phyloP scores from a whole-genome alignment of 257 asterid species.

The Paraleonurus japonicus region DNA sequence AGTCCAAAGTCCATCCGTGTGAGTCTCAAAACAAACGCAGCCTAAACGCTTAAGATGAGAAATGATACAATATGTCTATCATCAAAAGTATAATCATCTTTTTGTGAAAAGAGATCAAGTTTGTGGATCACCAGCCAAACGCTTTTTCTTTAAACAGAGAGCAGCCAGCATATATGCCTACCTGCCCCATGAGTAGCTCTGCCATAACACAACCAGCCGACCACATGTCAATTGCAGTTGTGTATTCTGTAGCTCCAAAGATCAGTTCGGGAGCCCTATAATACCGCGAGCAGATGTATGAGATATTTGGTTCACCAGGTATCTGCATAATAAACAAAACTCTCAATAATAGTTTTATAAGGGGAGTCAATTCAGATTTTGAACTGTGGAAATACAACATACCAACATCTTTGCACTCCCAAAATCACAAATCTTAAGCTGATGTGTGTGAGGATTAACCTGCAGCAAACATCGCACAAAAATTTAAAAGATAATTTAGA shows the following conservation, averaged over 20 bases:
- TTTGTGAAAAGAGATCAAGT: background rate
- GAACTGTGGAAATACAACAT: slow-evolving; percentile 22
- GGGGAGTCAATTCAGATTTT: background rate
- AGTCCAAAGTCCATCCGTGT: no score
- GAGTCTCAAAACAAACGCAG: no score
- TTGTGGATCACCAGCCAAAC: background rate
- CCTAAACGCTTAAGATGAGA: background rate
- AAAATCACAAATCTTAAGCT: slow-evolving; percentile 91
- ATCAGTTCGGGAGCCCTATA: slow-evolving; percentile 94
- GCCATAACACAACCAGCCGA: slow-evolving; percentile 97
- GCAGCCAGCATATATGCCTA: slow-evolving; percentile 14
- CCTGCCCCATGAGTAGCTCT: slow-evolving; percentile 90
- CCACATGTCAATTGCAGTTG: slow-evolving; percentile 95
- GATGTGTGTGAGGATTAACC: slow-evolving; percentile 86
- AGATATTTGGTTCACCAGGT: slow-evolving; percentile 91
- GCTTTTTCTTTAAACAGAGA: background rate
- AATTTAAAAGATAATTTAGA: background rate
- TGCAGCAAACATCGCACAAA: slow-evolving; percentile 28
- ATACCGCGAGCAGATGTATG: slow-evolving; percentile 92
- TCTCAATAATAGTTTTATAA: slow-evolving; percentile 6
- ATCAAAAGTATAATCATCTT: background rate
- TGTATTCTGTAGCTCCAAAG: slow-evolving; percentile 92
- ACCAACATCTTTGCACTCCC: slow-evolving; percentile 99
- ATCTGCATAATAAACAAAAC: slow-evolving; percentile 38
- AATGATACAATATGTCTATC: background rate